A percentile compares a stretch with the other conserved stretches of the same genome.
Conservation (phyloP, 176 grass and related monocot genomes). For the Metroxylon sagu region DNA sequence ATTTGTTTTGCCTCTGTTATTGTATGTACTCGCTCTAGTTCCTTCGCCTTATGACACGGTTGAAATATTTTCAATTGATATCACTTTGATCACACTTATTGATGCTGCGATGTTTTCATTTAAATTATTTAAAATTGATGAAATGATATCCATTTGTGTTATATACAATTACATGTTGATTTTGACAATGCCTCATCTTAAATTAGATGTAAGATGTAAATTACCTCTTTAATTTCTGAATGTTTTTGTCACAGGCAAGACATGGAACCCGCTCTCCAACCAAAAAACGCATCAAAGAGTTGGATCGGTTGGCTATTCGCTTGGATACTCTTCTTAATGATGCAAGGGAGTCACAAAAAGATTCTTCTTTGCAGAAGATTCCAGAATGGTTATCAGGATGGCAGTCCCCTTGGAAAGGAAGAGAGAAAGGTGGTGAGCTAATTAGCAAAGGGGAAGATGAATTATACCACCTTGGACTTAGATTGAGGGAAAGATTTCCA, state of each 20-base stretch:
- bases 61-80: no score
- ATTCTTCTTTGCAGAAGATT: constrained; percentile 40
- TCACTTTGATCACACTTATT: no score
- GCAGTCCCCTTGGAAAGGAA: constrained; percentile 83
- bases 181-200: no score
- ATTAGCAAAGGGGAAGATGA: constrained; percentile 74
- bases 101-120: no score
- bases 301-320: constrained; percentile 49
- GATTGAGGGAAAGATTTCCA: constrained; percentile 67
- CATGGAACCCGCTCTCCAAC: constrained; percentile 86
- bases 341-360: constrained; percentile 23
- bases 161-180: no score
- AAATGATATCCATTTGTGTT: no score
- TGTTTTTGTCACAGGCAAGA: constrained; percentile 44
- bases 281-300: constrained; percentile 76
- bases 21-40: no score
- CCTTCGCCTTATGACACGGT: no score
- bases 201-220: no score
- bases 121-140: no score
- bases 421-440: constrained; percentile 71
- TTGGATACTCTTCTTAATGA: constrained; percentile 49
- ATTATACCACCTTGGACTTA: constrained; percentile 50
- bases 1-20: no score
- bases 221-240: neutral
- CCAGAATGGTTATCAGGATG: constrained; percentile 65